Conservation (phyloP, 208 protist species). For the Herpetomonas muscarum region DNA sequence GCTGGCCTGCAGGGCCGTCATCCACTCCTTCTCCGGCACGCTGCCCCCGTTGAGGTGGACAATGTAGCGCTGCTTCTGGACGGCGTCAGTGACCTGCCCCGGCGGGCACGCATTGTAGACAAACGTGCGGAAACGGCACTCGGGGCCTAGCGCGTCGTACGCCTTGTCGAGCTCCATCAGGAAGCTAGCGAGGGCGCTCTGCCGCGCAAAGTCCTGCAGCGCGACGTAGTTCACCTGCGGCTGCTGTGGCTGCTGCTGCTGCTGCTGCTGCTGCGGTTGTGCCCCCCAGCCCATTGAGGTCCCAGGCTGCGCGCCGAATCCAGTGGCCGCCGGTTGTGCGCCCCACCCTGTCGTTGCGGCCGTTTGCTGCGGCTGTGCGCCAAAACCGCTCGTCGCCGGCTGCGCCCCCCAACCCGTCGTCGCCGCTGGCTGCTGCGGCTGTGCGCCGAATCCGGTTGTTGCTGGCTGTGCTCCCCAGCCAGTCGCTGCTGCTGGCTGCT, state of each 20-base stretch:
- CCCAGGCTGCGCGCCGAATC: constrained; percentile 15
- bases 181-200: constrained; percentile 57
- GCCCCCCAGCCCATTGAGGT: neutral
- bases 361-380: constrained; percentile 1
- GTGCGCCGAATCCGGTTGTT: constrained; percentile 17
- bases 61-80: constrained; percentile 67
- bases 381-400: constrained; percentile 16
- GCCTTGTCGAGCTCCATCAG: constrained; percentile 57
- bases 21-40: constrained; percentile 44
- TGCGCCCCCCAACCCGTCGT: constrained; percentile 6
- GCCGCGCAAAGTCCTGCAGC: constrained; percentile 37
- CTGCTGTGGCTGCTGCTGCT: constrained; percentile 4
- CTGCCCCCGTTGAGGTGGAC: constrained; percentile 45
- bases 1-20: constrained; percentile 44
- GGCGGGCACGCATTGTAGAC: constrained; percentile 70
- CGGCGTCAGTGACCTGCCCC: constrained; percentile 37
- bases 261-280: constrained; percentile 13
- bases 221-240: constrained; percentile 12
- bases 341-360: constrained; percentile 15
- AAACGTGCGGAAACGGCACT: constrained; percentile 71
- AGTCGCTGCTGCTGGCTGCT: constrained; percentile 8
- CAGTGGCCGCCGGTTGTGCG: constrained; percentile 2
- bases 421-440: neutral
- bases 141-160: constrained; percentile 61
- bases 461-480: constrained; percentile 14